phyloP scores from a whole-genome alignment of 768 basidiomycete species.

The Tulasnella sp. region DNA sequence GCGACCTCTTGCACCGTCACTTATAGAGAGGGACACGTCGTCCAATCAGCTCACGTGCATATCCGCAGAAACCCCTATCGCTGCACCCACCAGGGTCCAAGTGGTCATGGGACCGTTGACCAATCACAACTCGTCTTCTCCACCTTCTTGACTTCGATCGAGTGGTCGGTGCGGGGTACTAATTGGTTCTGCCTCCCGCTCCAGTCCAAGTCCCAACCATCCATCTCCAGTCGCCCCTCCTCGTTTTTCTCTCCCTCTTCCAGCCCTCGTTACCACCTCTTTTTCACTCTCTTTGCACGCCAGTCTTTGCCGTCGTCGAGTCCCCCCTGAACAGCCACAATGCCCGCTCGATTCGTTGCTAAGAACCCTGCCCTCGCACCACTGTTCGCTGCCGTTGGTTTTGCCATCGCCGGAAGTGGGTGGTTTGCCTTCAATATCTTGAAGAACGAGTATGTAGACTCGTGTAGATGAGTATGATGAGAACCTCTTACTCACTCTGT shows the following conservation, averaged over 20 bases:
- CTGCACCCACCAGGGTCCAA: background rate
- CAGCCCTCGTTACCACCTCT: background rate
- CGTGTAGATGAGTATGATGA: background rate
- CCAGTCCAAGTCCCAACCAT: constrained; percentile 8
- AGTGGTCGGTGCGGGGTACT: constrained; percentile 2
- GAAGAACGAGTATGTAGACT: constrained; percentile 15
- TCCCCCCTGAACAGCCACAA: background rate
- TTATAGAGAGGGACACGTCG: background rate
- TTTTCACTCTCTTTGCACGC: constrained; percentile 10
- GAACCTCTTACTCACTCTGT: background rate
- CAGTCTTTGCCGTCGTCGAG: constrained; percentile 7
- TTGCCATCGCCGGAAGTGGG: constrained; percentile 20
- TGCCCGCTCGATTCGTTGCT: constrained; percentile 22
- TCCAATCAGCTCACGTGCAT: constrained; percentile 7
- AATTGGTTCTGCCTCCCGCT: background rate
- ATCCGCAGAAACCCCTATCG: background rate
- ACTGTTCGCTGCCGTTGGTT: constrained; percentile 27
- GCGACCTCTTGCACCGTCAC: background rate
- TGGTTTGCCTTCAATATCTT: constrained; percentile 25
- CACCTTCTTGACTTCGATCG: constrained; percentile 2
- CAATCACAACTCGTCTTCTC: background rate
- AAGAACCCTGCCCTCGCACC: constrained; percentile 29
- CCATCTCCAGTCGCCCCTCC: background rate
- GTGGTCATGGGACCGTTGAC: constrained; percentile 1
- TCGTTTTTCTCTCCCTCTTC: constrained; percentile 10